Base-by-base conservation (phyloP, 140 eudicot species). In the Erigeron philadelphicus region DNA sequence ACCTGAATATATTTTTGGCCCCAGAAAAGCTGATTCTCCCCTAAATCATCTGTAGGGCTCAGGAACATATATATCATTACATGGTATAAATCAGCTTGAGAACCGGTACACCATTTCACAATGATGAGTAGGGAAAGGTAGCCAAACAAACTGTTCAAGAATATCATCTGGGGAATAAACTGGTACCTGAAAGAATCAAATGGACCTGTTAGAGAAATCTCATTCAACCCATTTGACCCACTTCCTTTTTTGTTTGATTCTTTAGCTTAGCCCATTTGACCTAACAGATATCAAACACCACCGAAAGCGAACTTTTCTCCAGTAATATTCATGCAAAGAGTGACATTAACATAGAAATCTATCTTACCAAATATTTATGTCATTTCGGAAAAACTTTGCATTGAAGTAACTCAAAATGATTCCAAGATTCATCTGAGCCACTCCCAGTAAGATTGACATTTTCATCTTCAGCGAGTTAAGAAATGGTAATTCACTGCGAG, bases 381-480 rank as follows among this genome's bases (percentile, higher is more conserved):
- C 83, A 63, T 90, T 90, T 11, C 61, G 44, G 69, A 87, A 90
- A 70, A 87, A 90, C 70, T 81, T 90, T 53, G 90, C 90, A 72
- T 90, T 90, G 23, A 54, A 90, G 80, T 84, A 87, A 70, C 97
- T 90, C 62, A 90, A 75, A 52, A 85, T 61, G 73, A 90, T 90
- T 73, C 97, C 97, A 48, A 90, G 91, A 75, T 90, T 90, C 97
- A 90, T 90, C 72, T 90, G 97, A 50, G 88, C 85, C 6, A 90
- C 90, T 47, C 97, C 97, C 17, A 90, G 59, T 71, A 90, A 79
- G 67, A 90, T 90, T 7, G 97, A 90, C 97, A 90, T 90, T 76
- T 90, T 90, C 97, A 90, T 90, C 85, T 90, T 90, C 67, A 90
- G 45, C 2, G 95, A 90, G 79, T 90, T 87, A n/a, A 90, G 87